Evolutionary conservation across 1,284 basidiomycete species (phyloP).

Genomic region (Schizophyllum amplum): DNA sequence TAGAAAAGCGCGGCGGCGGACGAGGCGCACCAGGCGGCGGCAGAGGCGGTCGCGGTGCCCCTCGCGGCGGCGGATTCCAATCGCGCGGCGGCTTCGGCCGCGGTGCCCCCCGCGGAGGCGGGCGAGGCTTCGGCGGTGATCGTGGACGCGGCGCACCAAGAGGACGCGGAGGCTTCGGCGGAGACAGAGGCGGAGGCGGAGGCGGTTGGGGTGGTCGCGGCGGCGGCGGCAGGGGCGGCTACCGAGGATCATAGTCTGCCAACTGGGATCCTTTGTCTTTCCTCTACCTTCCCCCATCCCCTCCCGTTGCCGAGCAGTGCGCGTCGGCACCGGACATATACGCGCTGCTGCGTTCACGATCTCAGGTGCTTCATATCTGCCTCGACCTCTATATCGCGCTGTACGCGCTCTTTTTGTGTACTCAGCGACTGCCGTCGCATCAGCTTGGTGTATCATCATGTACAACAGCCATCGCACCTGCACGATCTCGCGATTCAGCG

Average conservation of each 20-base stretch:
- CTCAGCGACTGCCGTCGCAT: conserved; percentile 29
- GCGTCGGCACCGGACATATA: neutral
- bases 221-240: conserved; percentile 26
- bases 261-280: conserved; percentile 6
- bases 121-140: conserved; percentile 32
- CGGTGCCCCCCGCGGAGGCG: conserved; percentile 31
- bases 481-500: neutral
- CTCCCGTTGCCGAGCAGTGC: neutral
- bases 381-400: conserved; percentile 30
- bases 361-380: conserved; percentile 40
- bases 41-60: conserved; percentile 29
- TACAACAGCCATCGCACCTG: conserved; percentile 10
- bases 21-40: conserved; percentile 31
- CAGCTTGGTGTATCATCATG: conserved; percentile 1
- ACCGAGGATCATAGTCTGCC: conserved; percentile 35
- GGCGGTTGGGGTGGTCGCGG: conserved; percentile 30
- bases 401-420: conserved; percentile 35
- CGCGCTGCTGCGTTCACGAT: conserved; percentile 26
- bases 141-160: too few species aligned
- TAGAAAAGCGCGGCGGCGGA: conserved; percentile 55
- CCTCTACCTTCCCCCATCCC: neutral
- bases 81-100: conserved; percentile 30
- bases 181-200: conserved; percentile 20
- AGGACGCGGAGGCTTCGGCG: conserved; percentile 27
- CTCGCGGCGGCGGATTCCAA: conserved; percentile 15